Conservation (phyloP, 257 asterid genomes). For the Galeopsis tetrahit region DNA sequence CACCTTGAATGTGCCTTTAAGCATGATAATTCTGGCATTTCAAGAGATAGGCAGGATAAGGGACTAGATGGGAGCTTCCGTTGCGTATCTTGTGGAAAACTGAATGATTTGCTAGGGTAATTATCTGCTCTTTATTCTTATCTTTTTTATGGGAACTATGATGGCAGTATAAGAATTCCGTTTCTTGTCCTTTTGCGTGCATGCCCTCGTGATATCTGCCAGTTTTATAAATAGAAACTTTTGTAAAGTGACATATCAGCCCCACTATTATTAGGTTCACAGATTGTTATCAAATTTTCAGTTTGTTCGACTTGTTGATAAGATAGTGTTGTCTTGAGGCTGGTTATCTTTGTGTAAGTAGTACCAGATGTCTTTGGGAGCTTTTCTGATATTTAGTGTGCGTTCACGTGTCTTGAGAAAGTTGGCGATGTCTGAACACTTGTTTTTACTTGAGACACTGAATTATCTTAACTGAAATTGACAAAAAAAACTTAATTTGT, state of each 20-base stretch:
- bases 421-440: neutral
- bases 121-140: conserved; percentile 24
- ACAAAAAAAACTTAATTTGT: neutral
- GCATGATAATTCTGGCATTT: conserved; percentile 71
- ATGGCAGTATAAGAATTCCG: neutral
- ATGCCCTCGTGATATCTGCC: neutral
- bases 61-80: conserved; percentile 81
- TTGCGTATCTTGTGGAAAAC: conserved; percentile 86
- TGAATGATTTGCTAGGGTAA: conserved; percentile 86
- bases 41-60: conserved; percentile 54
- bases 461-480: neutral
- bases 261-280: neutral
- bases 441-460: neutral
- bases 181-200: neutral
- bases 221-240: neutral
- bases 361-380: conserved; percentile 11
- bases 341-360: neutral
- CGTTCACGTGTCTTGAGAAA: conserved; percentile 8
- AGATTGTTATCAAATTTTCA: neutral
- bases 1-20: conserved; percentile 92
- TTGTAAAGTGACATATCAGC: neutral
- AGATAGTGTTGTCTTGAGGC: conserved; percentile 7
- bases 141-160: neutral
- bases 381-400: conserved; percentile 15
- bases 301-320: conserved; percentile 1